Base-by-base conservation (phyloP, 1,139 yeast genomes). In the Yamadazyma mexicana region DNA sequence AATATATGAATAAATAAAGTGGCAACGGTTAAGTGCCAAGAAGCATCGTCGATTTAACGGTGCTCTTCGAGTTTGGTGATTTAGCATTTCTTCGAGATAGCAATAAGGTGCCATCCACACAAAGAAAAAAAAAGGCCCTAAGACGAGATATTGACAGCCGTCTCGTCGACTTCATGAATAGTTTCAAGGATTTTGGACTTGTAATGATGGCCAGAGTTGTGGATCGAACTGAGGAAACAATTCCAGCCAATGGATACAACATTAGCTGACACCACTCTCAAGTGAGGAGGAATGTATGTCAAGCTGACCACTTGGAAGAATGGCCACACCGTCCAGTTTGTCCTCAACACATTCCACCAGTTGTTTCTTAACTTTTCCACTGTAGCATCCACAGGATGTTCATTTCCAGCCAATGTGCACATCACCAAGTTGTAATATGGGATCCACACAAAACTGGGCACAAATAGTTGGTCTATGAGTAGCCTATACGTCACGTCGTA, bases 291-390 rank as follows among this genome's bases (percentile, higher is more conserved):
- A 17, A 69, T 55, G 39, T 61, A 65, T 46, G 62, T 63, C 35
- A 71, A 58, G 49, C 65, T 67, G 40, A 67, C 44, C 33, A 69
- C 51, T 50, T 69, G 75, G 48, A 71, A 68, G 1, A 61, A 56
- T 0, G 75, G 74, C 77, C 77, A 71, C 12, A 70, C 72, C 11
- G 66, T 56, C 74, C 76, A 70, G 47, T 59, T 59, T 12, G 75
- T 71, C 34, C 46, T 59, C 46, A 70, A 58, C 18, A 71, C 74
- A 18, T 58, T 64, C 68, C 70, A 69, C 75, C 74, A 71, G 48
- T 70, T 70, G 29, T 55, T 59, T 25, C 55, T 51, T 38, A 71
- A 56, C 47, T 69, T 68, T 34, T 64, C 63, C 3, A 41, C 42
- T 1, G 72, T 65, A 14, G 62, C 52, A 5, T 59, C 62, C 17